Evolutionary conservation across 139 green algal genomes (phyloP), one percentile per base, ranked within the genome.

Genomic region (Haematococcus lacustris): DNA sequence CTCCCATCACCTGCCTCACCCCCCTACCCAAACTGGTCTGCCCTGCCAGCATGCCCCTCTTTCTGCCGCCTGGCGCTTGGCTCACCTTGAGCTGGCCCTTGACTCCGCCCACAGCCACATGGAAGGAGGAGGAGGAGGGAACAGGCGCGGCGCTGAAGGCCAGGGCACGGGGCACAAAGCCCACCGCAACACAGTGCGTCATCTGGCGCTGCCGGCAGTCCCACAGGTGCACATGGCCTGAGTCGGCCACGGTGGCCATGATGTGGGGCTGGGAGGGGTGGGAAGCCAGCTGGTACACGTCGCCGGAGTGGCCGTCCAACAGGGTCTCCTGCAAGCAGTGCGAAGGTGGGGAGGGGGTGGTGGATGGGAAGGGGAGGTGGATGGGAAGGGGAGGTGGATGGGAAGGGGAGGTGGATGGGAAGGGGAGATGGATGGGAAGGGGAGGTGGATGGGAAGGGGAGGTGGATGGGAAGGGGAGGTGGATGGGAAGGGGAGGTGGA

Each of bases 61-160:
- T n/a, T n/a, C n/a, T n/a, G n/a, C n/a, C n/a, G n/a, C n/a, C n/a
- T n/a, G n/a, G n/a, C n/a, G 6, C 4, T n/a, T 51, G 53, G 57
- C 71, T 60, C 74, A 87, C 75, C 81, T 83, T 82, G 26, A 91
- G 60, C n/a, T 87, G 65, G 7, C 86, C 86, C 34, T 88, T 85
- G 35, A 66, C 64, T 0, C 83, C 84, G 21, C 86, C 86, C 33
- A 91, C 81, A 51, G 82, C 86, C 26, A 91, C 40, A 72, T 88
- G 86, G 75, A 85, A 73, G 7, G 57, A 40, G 72, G 70, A 70
- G n/a, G 69, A 40, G 62, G 26, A 66, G 28, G 38, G 30, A 34
- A 86, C 68, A 9, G 80, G 73, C 50, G 17, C 17, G 9, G 38
- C 57, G 75, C 70, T 83, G 71, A 86, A 89, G 0, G 73, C 79